Base-by-base conservation (phyloP, 140 eudicot species). In the Stevia rebaudiana region DNA sequence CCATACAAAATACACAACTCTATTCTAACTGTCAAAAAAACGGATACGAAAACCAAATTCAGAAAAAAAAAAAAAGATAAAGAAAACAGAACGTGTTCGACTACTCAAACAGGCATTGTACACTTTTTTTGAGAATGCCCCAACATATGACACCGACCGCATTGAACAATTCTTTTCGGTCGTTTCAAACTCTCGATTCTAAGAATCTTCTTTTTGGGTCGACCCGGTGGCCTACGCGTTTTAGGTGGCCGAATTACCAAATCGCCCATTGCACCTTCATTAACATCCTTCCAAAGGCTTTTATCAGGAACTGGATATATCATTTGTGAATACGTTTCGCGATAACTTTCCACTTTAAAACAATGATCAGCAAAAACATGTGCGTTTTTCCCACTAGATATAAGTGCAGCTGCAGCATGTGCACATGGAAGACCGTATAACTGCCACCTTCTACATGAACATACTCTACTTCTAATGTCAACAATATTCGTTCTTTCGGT, bases 41-140 rank as follows among this genome's bases (percentile, higher is more conserved):
- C 53, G 12, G 3, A 51, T 48, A 39, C 69, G 8, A 60, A 40
- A 42, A 77, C 31, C 28, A 25, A 49, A 47, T 2, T 19, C n/a
- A n/a, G 64, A 48, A 47, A 56, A 28, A 31, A 61, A 36, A 69
- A 19, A 19, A 66, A 47, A 23, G 16, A 61, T 40, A 39, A 62
- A 11, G 37, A 61, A 41, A 47, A 48, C 49, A 54, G 61, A 69
- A 50, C 10, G 48, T 35, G n/a, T 17, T 9, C 1, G 50, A 65
- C 65, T 84, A 65, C 65, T 84, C 82, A 83, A 62, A 79, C 50
- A 8, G 86, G 94, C 99, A 88, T 53, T 53, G 97, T 64, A 74
- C 99, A 94, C 77, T 94, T 94, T 62, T 94, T 94, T 54, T 88
- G 95, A 25, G 99, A 94, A 70, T 94, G 99, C 12, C 99, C 99